Evolutionary conservation across 495 filamentous ascomycete genomes (phyloP), one percentile per base, ranked within the genome.

Genomic region (Xylaria flabelliformis): DNA sequence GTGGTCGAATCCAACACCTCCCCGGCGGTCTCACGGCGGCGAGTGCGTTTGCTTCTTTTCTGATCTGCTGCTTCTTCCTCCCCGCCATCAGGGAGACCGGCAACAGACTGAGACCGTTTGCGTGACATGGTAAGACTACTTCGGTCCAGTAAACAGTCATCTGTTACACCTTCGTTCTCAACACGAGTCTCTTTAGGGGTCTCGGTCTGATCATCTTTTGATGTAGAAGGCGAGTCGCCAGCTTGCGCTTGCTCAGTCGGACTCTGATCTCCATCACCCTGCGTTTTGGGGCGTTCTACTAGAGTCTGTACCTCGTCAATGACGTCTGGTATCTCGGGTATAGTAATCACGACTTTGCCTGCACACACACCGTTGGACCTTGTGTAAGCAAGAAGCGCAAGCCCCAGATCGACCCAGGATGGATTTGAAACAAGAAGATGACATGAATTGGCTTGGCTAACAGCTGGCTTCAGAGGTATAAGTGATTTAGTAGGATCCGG

Each of bases 41-140:
- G 88, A 36, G 93, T 93, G 61, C 95, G 88, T 76, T 95, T 95
- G 82, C 93, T 97, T 75, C 94, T 89, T 75, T 91, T 89, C 58
- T 92, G 87, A 5, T 90, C 88, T 10, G 86, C 88, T 71, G 92
- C 80, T 55, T 88, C 86, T 41, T 89, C 87, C 29, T 88, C 86
- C 13, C 67, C 80, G 1, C 78, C 81, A 17, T 90, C 89, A 0
- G 83, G 82, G 26, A 92, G 78, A 0, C 89, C 90, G 13, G 90
- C 90, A 34, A 83, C 81, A 39, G 90, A 91, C 34, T 89, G 88
- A 0, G 90, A 91, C n/a, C 90, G 85, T 77, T 92, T 92, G 56
- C 89, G 83, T 1, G 84, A 85, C 26, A 78, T 72, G 32, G 81
- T 46, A 8, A 82, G 76, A 15, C 68, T 44, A 55, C 75, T 74